Conservation (phyloP, 2,329 filamentous ascomycete species). For the Aspergillus novofumigatus region DNA sequence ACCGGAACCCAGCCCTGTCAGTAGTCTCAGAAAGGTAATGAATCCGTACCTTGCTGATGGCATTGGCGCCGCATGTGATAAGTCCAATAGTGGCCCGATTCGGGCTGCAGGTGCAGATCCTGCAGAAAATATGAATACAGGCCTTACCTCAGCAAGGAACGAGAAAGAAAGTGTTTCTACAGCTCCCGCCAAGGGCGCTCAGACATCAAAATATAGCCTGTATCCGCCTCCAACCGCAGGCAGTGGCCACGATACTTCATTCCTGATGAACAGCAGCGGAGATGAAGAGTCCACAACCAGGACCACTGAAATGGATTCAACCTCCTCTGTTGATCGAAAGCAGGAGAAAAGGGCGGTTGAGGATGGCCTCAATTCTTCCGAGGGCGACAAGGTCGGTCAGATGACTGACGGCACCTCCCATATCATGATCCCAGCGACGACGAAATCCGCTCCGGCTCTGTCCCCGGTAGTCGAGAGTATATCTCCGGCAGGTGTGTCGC, state of each 20-base stretch:
- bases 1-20: constrained; percentile 59
- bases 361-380: constrained; percentile 4
- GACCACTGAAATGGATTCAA: constrained; percentile 18
- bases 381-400: constrained; percentile 6
- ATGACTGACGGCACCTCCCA: constrained; percentile 2
- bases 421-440: constrained; percentile 10
- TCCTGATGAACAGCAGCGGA: constrained; percentile 33
- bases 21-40: constrained; percentile 82
- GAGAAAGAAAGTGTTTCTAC: constrained; percentile 24
- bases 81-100: constrained; percentile 21
- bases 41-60: constrained; percentile 65
- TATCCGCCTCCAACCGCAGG: constrained; percentile 22
- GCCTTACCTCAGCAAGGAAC: constrained; percentile 17
- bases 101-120: constrained; percentile 16
- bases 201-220: constrained; percentile 25
- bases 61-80: constrained; percentile 14
- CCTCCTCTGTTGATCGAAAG: constrained; percentile 11
- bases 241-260: constrained; percentile 26
- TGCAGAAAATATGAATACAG: constrained; percentile 14
- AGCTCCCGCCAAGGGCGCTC: constrained; percentile 10
- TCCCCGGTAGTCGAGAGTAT: constrained; percentile 27
- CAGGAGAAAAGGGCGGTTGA: constrained; percentile 3
- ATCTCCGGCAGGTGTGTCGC: constrained; percentile 15
- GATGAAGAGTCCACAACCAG: constrained; percentile 26
- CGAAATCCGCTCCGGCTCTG: constrained; percentile 14